phyloP scores from a whole-genome alignment of 306 rosid species.

The Vigna trinervia region DNA sequence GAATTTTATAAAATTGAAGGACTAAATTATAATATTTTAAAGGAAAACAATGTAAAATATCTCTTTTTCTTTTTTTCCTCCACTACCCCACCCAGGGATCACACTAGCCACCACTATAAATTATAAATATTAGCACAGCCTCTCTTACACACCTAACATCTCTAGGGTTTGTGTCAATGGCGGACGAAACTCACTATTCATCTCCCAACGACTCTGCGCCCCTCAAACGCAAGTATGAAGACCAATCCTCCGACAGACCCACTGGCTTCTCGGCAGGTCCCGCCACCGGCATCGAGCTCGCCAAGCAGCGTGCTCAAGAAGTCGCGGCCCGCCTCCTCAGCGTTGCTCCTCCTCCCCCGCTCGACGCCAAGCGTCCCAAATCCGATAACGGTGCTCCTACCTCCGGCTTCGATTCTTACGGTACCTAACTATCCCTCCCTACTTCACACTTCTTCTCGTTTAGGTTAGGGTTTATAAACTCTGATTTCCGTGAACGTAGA shows the following conservation, averaged over 20 bases:
- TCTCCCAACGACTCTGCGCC: conserved; percentile 22
- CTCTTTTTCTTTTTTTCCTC: background rate
- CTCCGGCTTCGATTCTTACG: conserved; percentile 69
- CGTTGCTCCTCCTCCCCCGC: conserved; percentile 40
- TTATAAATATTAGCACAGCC: background rate
- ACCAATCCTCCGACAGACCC: conserved; percentile 53
- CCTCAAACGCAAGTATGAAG: conserved; percentile 88
- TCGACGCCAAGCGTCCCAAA: conserved; percentile 82
- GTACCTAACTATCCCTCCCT: conserved; percentile 54
- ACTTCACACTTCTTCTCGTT: background rate
- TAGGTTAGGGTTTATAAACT: conserved; percentile 3
- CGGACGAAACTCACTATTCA: conserved; percentile 42
- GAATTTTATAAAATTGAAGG: too few relatives aligned
- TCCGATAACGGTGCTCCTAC: conserved; percentile 64
- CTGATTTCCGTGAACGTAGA: conserved; percentile 51
- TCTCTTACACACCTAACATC: background rate
- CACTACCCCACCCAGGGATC: too few relatives aligned
- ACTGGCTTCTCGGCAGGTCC: conserved; percentile 71
- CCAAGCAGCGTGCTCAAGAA: conserved; percentile 95
- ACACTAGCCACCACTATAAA: background rate
- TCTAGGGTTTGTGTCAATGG: conserved; percentile 25
- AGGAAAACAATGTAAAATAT: too few relatives aligned
- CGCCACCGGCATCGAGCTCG: conserved; percentile 75
- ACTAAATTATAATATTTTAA: too few relatives aligned
- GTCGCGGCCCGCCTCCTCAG: conserved; percentile 84